These are phyloP conservation scores for Lobosporangium transversale DNA, from an alignment of 192 early-diverging fungal species.

Conservation along the genomic window DNA sequence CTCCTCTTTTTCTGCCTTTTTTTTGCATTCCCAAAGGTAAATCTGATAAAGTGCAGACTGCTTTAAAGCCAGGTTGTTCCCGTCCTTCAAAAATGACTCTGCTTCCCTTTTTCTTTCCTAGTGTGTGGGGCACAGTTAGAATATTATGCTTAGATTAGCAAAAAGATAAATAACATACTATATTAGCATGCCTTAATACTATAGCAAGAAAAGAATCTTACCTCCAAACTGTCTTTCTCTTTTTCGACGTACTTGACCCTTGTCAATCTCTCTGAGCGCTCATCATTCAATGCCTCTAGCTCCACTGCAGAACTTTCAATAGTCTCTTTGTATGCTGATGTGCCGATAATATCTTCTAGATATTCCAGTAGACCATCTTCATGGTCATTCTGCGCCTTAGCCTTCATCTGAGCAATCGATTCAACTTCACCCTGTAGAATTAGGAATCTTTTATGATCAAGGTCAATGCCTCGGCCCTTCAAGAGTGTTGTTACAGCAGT, in stretches of 20 bases:
- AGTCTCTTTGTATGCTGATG: conserved; percentile 83
- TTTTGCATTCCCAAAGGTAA: conserved; percentile 69
- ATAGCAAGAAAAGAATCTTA: conserved; percentile 18
- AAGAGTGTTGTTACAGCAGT: conserved; percentile 87
- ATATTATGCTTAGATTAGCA: background rate
- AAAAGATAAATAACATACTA: too few relatives aligned
- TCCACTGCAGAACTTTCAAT: conserved; percentile 78
- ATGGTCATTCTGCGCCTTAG: conserved; percentile 89
- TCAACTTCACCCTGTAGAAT: conserved; percentile 99
- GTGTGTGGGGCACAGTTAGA: background rate
- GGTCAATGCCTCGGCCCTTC: conserved; percentile 87
- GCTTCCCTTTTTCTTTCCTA: conserved; percentile 83
- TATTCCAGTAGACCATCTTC: conserved; percentile 98
- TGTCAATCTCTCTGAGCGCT: conserved; percentile 80
- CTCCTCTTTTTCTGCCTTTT: conserved; percentile 58
- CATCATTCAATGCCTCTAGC: conserved; percentile 82
- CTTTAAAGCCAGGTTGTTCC: conserved; percentile 79
- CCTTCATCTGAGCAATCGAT: conserved; percentile 97
- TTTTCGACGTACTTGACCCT: conserved; percentile 91
- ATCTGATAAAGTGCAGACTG: conserved; percentile 83
- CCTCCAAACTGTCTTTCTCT: conserved; percentile 84
- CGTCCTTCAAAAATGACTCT: conserved; percentile 78
- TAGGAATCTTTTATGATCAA: conserved; percentile 98
- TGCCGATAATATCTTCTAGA: conserved; percentile 98
- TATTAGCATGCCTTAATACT: background rate